Conservation (phyloP, 2,329 filamentous ascomycete genomes). For the Plenodomus tracheiphilus region DNA sequence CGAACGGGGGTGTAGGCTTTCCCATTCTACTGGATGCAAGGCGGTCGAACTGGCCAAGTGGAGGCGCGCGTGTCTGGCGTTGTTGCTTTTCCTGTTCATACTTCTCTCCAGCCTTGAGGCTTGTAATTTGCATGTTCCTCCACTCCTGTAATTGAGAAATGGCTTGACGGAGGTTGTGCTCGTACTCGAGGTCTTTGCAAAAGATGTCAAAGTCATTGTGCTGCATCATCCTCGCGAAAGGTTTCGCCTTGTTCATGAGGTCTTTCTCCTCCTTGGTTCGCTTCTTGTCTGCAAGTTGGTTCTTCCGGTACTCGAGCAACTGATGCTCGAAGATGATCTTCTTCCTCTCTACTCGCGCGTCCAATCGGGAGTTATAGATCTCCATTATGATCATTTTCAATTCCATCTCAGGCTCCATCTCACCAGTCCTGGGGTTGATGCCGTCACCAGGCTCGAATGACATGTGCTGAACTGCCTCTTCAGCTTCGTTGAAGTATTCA, state of each 20-base stretch:
- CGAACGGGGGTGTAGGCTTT: constrained; percentile 65
- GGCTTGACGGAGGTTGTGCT: constrained; percentile 87
- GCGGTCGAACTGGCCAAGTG: constrained; percentile 84
- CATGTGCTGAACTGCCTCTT: constrained; percentile 98
- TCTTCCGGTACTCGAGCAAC: constrained; percentile 90
- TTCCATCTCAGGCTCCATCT: constrained; percentile 93
- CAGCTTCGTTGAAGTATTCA: constrained; percentile 95
- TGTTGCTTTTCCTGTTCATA: constrained; percentile 87
- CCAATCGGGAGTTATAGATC: constrained; percentile 92
- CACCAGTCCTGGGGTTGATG: constrained; percentile 78
- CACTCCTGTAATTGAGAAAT: constrained; percentile 93
- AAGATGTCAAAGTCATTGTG: constrained; percentile 86
- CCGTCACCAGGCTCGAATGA: constrained; percentile 96
- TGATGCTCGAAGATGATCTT: constrained; percentile 96
- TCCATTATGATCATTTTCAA: constrained; percentile 98
- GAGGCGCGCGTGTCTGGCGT: constrained; percentile 66
- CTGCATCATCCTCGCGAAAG: constrained; percentile 96
- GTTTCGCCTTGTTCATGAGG: constrained; percentile 88
- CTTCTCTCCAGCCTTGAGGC: constrained; percentile 83
- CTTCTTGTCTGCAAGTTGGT: constrained; percentile 87
- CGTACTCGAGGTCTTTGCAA: constrained; percentile 82
- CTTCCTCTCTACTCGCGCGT: constrained; percentile 89
- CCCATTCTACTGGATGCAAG: constrained; percentile 71
- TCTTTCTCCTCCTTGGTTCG: constrained; percentile 94
- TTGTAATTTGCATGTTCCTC: constrained; percentile 81